Percentiles rank a stretch among this genome's conserved stretches.
Conservation (phyloP, 2,329 filamentous ascomycete genomes). For the Xylariaceae sp. region DNA sequence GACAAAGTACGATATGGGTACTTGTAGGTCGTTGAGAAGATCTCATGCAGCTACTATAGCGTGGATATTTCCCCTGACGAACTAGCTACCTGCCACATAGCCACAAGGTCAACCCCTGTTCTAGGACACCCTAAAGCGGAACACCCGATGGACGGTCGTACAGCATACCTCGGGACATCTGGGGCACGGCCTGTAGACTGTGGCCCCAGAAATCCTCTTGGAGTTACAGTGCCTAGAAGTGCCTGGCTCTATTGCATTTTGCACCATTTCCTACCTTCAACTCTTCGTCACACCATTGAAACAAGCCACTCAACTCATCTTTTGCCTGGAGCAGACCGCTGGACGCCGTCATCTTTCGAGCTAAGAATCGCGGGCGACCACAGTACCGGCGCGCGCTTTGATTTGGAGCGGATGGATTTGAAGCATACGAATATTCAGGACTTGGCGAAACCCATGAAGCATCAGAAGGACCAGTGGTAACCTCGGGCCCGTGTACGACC, state of each 20-base stretch:
- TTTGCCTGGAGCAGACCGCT: slow-evolving; percentile 15
- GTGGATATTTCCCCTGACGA: not conserved
- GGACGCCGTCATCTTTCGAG: not conserved
- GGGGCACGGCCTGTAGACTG: slow-evolving; percentile 23
- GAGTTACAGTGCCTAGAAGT: slow-evolving; percentile 14
- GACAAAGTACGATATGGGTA: too few relatives aligned
- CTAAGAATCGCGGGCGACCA: not conserved
- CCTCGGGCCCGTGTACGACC: slow-evolving; percentile 40
- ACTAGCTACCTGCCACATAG: slow-evolving; percentile 23
- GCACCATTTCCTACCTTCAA: slow-evolving; percentile 16
- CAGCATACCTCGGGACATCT: slow-evolving; percentile 21
- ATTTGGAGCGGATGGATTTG: slow-evolving; percentile 36
- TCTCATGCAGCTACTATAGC: too few relatives aligned
- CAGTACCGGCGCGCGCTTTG: slow-evolving; percentile 2
- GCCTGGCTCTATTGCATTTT: slow-evolving; percentile 2
- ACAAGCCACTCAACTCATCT: slow-evolving; percentile 5
- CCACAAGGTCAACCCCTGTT: slow-evolving; percentile 17
- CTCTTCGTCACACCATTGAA: slow-evolving; percentile 2
- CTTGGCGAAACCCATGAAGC: slow-evolving; percentile 39
- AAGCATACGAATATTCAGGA: slow-evolving; percentile 17
- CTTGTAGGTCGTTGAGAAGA: too few relatives aligned
- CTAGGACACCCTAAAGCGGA: slow-evolving; percentile 25
- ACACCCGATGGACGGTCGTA: slow-evolving; percentile 26
- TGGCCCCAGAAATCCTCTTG: slow-evolving; percentile 22
- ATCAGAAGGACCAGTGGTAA: slow-evolving; percentile 39